A percentile compares a stretch with the other conserved stretches of the same genome.
Conservation (phyloP, 192 early-diverging fungal species). For the Coemansia sp. region DNA sequence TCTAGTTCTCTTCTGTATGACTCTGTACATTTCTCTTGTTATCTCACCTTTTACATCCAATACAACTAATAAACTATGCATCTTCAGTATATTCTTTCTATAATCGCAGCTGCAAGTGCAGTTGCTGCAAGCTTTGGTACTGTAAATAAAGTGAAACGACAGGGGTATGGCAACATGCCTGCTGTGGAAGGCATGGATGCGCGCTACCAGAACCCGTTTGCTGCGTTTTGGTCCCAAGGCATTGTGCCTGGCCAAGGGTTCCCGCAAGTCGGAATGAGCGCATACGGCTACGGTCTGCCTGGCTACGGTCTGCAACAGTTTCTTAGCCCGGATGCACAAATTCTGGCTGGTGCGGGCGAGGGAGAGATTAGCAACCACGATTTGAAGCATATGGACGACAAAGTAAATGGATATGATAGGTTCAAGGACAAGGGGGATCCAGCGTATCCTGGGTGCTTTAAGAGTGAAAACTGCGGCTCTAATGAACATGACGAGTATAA, state of each 20-base stretch:
- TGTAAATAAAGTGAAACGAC: neutral
- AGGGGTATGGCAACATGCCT: neutral
- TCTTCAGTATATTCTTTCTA: neutral
- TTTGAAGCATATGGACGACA: constrained; percentile 29
- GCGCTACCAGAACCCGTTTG: constrained; percentile 22
- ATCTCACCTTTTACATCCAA: no score
- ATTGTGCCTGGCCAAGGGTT: constrained; percentile 48
- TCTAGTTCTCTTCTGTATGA: no score
- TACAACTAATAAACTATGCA: no score
- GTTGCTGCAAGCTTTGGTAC: neutral
- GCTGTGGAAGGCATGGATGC: neutral
- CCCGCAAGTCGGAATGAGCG: constrained; percentile 50
- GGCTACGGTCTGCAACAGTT: constrained; percentile 29
- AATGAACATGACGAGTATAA: constrained; percentile 2
- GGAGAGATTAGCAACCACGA: constrained; percentile 43
- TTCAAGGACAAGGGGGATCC: constrained; percentile 32
- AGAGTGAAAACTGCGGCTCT: constrained; percentile 22
- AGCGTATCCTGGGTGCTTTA: constrained; percentile 36
- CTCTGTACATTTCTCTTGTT: no score
- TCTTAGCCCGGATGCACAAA: constrained; percentile 29
- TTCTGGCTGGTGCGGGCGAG: constrained; percentile 37
- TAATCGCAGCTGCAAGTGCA: neutral
- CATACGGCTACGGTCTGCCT: constrained; percentile 47
- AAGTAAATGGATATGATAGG: constrained; percentile 20
- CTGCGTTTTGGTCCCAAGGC: constrained; percentile 44